Base-by-base conservation (phyloP, 371 early-diverging fungal genomes). In the Mycotypha africana region DNA sequence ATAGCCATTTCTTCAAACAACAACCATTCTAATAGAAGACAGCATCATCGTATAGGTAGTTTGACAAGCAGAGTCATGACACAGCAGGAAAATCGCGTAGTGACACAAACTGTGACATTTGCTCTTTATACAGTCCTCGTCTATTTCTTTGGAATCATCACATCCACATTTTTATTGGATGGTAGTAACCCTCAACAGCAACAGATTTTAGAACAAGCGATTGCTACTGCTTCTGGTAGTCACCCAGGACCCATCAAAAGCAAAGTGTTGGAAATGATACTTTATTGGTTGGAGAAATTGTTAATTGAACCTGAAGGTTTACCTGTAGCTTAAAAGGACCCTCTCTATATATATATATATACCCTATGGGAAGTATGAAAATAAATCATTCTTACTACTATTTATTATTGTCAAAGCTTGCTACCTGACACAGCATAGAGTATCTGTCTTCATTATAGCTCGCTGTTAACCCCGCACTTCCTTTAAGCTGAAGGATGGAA, bases 61-160 rank as follows among this genome's bases (percentile, higher is more conserved):
- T n/a, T n/a, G n/a, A n/a, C n/a, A n/a, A n/a, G n/a, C 2, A 50
- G 43, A 16, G 26, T 48, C 7, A 45, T 58, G 37, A 49, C 34
- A 23, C 39, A 45, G 43, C 47, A 51, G 12, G 65, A 70, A 36
- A 68, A 74, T 28, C 55, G 62, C 16, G 56, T 71, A 4, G 64
- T 76, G 5, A 71, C 67, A 32, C 70, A 66, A 38, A 76, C 77
- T 1, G 67, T 71, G 1, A 76, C 77, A 8, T 76, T 76, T 60
- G 77, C 74, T 8, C 42, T 76, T 10, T 76, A 76, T 48, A 76
- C 77, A 12, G 57, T 76, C 10, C 45, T 74, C 15, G 65, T 76
- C 16, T 76, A 76, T 58, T 64, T 74, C 41, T 76, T 76, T 52
- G 77, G 77, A 36, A 76, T 76, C 40, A 69, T 76, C 33, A 76